Evolutionary conservation across 1,284 basidiomycete genomes (phyloP).

Genomic region (Ganoderma lucidum): DNA sequence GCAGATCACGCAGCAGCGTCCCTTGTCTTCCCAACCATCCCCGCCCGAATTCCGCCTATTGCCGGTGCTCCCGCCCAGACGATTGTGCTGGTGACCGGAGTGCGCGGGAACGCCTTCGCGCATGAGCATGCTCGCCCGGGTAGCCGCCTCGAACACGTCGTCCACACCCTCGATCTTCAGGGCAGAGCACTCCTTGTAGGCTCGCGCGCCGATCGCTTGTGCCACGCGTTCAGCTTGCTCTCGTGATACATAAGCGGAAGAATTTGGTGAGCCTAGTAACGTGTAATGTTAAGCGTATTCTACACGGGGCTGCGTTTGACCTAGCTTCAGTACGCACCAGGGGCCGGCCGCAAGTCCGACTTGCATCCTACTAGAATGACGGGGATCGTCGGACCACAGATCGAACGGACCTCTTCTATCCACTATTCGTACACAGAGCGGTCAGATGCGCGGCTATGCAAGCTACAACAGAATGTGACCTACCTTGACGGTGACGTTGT

Average conservation of each 20-base stretch:
- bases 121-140: slow-evolving; percentile 93
- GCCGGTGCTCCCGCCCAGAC: slow-evolving; percentile 39
- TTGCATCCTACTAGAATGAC: slow-evolving; percentile 91
- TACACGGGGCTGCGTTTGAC: not conserved
- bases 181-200: slow-evolving; percentile 94
- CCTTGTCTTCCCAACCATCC: slow-evolving; percentile 55
- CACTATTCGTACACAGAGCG: slow-evolving; percentile 62
- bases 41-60: slow-evolving; percentile 61
- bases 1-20: slow-evolving; percentile 48
- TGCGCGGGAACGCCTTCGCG: slow-evolving; percentile 77
- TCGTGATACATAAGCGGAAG: slow-evolving; percentile 65
- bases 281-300: not conserved
- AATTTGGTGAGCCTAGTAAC: slow-evolving; percentile 28
- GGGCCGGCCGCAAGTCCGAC: slow-evolving; percentile 73
- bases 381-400: slow-evolving; percentile 87
- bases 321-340: slow-evolving; percentile 25
- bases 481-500: slow-evolving; percentile 94
- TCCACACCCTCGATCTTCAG: slow-evolving; percentile 94
- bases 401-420: slow-evolving; percentile 95
- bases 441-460: not conserved
- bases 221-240: slow-evolving; percentile 84
- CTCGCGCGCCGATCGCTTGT: slow-evolving; percentile 83
- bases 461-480: slow-evolving; percentile 1
- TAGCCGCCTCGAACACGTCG: slow-evolving; percentile 95
- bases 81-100: slow-evolving; percentile 34